phyloP scores from a whole-genome alignment of 2,329 filamentous ascomycete species.

The Colletotrichum horii region DNA sequence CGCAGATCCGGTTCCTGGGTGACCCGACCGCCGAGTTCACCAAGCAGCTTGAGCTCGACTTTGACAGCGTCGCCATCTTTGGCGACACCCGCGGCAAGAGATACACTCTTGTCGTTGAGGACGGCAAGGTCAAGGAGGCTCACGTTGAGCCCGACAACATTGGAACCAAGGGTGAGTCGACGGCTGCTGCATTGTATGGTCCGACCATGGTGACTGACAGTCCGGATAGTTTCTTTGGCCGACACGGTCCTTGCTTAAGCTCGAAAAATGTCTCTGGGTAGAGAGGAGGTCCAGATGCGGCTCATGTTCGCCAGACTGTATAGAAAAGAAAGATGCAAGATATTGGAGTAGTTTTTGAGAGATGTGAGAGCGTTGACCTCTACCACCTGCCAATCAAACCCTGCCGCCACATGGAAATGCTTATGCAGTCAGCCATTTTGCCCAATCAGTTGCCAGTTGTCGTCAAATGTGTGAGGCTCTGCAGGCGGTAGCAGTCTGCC shows the following conservation, averaged over 20 bases:
- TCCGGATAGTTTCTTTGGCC: constrained; percentile 51
- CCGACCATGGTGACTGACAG: background rate
- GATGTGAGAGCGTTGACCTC: background rate
- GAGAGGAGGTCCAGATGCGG: background rate
- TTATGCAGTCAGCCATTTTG: background rate
- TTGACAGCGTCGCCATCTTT: constrained; percentile 81
- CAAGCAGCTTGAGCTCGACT: constrained; percentile 80
- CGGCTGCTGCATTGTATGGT: background rate
- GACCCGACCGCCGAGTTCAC: constrained; percentile 83
- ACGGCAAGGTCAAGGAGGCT: constrained; percentile 82
- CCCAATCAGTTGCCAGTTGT: background rate
- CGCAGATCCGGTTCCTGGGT: constrained; percentile 86
- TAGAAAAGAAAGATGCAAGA: background rate
- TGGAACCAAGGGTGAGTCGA: constrained; percentile 71
- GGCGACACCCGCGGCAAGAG: constrained; percentile 85
- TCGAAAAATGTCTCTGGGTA: background rate
- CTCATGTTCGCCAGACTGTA: background rate
- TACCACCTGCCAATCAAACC: background rate
- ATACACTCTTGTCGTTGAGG: constrained; percentile 81
- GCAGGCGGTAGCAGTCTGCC: background rate
- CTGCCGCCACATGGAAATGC: background rate
- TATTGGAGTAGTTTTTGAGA: background rate
- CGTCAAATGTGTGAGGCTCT: background rate
- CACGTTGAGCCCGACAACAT: constrained; percentile 91
- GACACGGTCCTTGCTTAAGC: constrained; percentile 52